These are phyloP conservation scores for Aspergillus nanangensis DNA, from an alignment of 495 filamentous ascomycete species.

Conservation along the genomic window DNA sequence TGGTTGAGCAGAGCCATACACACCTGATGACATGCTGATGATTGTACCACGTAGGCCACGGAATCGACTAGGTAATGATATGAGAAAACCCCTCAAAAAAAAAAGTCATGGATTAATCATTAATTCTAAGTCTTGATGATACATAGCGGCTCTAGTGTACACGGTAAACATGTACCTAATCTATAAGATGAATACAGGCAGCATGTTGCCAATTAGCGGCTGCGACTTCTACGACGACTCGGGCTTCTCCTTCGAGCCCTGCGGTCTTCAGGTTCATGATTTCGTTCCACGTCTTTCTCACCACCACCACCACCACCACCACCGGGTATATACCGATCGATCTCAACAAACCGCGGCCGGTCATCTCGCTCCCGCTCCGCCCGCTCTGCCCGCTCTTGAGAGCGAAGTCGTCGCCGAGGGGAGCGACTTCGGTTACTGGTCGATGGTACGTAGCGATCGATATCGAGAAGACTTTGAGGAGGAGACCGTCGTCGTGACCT, in stretches of 20 bases:
- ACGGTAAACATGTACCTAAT: not conserved
- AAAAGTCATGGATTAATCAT: too few relatives aligned
- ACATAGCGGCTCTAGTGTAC: not conserved
- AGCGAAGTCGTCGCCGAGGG: conserved; percentile 39
- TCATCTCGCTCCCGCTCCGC: conserved; percentile 12
- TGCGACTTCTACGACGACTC: conserved; percentile 16
- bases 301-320: conserved; percentile 11
- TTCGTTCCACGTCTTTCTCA: too few relatives aligned
- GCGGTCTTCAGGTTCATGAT: conserved; percentile 7
- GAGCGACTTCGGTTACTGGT: conserved; percentile 42
- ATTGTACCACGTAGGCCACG: too few relatives aligned
- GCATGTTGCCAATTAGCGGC: conserved; percentile 2
- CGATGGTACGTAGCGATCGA: conserved; percentile 47
- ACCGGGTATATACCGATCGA: conserved; percentile 52
- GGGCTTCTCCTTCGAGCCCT: conserved; percentile 15
- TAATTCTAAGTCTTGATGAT: too few relatives aligned
- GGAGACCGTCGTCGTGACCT: conserved; percentile 24
- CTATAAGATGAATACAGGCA: not conserved
- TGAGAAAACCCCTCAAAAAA: too few relatives aligned
- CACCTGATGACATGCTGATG: too few relatives aligned
- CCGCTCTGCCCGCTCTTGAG: conserved; percentile 24
- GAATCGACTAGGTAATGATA: too few relatives aligned
- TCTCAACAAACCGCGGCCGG: conserved; percentile 29
- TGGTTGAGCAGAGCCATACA: too few relatives aligned
- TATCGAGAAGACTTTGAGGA: conserved; percentile 33